These are phyloP conservation scores for Asclepias syriaca DNA, from an alignment of 257 asterid species.

Conservation along the genomic window DNA sequence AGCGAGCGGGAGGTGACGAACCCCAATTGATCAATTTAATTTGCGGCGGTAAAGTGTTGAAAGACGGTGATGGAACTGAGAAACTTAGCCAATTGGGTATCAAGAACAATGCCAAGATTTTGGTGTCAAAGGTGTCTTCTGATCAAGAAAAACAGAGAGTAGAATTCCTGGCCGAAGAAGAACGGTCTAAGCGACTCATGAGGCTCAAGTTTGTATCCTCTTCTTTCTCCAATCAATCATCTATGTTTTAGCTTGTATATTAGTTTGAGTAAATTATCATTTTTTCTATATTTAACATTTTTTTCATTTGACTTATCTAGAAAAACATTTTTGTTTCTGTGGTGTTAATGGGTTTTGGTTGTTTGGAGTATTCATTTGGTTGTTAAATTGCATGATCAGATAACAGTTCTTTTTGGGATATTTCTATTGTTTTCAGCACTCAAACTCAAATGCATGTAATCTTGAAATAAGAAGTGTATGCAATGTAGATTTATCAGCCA, in stretches of 20 bases:
- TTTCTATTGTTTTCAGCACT: background rate
- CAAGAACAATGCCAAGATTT: constrained; percentile 62
- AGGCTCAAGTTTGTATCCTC: constrained; percentile 56
- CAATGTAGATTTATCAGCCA: background rate
- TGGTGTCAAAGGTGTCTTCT: constrained; percentile 59
- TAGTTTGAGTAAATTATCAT: background rate
- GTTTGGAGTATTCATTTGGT: background rate
- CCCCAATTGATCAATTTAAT: constrained; percentile 60
- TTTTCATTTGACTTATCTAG: background rate
- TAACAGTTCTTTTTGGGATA: background rate
- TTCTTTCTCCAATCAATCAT: background rate
- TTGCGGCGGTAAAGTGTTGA: constrained; percentile 59
- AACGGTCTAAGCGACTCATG: constrained; percentile 59
- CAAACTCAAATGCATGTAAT: background rate
- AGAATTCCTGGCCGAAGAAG: constrained; percentile 84
- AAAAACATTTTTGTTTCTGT: no score
- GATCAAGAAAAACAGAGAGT: constrained; percentile 62
- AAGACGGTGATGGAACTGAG: constrained; percentile 57
- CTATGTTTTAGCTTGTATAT: background rate
- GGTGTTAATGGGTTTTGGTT: constrained; percentile 3
- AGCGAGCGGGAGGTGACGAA: constrained; percentile 52
- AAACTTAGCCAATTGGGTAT: constrained; percentile 74
- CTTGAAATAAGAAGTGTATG: background rate
- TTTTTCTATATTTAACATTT: background rate
- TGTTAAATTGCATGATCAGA: constrained; percentile 21